phyloP scores from a whole-genome alignment of 306 rosid species.

The Vigna mungo region DNA sequence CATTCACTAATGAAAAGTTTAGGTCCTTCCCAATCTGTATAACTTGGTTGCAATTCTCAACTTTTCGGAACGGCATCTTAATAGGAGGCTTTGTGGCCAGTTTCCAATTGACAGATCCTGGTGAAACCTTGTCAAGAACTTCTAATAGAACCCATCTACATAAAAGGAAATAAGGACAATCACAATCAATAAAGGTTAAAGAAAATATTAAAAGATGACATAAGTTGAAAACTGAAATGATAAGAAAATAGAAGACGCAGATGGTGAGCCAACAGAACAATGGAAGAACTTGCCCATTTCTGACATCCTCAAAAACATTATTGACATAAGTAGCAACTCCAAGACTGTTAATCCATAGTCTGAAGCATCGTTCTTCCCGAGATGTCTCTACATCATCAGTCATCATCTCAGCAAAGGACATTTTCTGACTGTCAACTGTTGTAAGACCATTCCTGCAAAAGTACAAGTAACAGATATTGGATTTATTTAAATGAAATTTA shows the following conservation, averaged over 20 bases:
- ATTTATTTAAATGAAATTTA: too few relatives aligned
- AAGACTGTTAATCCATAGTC: slow-evolving; percentile 98
- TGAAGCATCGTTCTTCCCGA: slow-evolving; percentile 97
- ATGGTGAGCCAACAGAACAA: slow-evolving; percentile 25
- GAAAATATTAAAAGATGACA: slow-evolving; percentile 9
- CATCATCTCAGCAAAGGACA: slow-evolving; percentile 98
- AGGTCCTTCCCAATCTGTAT: slow-evolving; percentile 82
- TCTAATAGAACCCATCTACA: slow-evolving; percentile 98
- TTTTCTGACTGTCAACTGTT: slow-evolving; percentile 67
- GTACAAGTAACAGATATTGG: slow-evolving; percentile 17
- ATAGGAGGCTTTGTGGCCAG: slow-evolving; percentile 97
- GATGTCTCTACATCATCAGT: slow-evolving; percentile 96
- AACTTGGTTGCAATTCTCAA: slow-evolving; percentile 99
- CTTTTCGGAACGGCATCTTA: slow-evolving; percentile 98
- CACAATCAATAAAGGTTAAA: slow-evolving; percentile 37
- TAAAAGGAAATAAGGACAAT: slow-evolving; percentile 43
- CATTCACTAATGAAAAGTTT: slow-evolving; percentile 91
- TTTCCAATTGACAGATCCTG: slow-evolving; percentile 96
- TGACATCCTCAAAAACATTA: slow-evolving; percentile 94
- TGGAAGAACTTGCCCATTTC: slow-evolving; percentile 78
- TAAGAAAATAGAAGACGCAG: slow-evolving; percentile 25
- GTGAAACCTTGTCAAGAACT: slow-evolving; percentile 91
- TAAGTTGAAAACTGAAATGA: slow-evolving; percentile 15
- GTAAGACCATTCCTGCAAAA: slow-evolving; percentile 91
- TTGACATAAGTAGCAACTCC: slow-evolving; percentile 85